Conservation (phyloP, 306 rosid genomes). For the Acacia acuminata region DNA sequence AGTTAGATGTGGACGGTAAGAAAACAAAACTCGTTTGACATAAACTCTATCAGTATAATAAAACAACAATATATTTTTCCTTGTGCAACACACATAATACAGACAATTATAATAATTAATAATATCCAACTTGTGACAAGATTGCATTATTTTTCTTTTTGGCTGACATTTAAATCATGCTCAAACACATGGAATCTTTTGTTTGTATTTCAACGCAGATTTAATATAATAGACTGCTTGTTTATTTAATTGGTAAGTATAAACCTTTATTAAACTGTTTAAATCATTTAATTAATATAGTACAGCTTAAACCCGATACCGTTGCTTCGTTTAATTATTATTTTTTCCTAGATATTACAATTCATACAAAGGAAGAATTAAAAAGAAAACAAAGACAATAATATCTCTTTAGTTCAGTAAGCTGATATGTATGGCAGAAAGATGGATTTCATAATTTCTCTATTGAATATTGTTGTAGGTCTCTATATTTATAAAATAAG, state of each 20-base stretch:
- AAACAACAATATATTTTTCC: neutral
- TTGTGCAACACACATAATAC: neutral
- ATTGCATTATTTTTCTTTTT: neutral
- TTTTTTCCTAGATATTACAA: neutral
- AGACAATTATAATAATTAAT: neutral
- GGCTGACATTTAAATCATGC: neutral
- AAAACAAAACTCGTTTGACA: neutral
- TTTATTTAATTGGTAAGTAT: neutral
- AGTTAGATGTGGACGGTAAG: neutral
- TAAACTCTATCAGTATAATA: neutral
- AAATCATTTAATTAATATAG: neutral
- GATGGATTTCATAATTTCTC: neutral
- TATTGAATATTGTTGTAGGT: neutral
- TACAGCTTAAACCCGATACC: neutral
- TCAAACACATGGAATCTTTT: neutral
- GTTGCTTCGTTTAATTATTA: neutral
- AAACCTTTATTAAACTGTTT: neutral
- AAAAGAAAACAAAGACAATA: neutral
- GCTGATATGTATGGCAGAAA: neutral
- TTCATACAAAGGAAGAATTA: neutral
- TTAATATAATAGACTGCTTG: neutral
- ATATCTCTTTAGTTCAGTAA: neutral
- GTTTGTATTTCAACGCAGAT: neutral
- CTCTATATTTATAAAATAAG: no score
- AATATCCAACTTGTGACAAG: neutral